phyloP scores from a whole-genome alignment of 2,329 filamentous ascomycete species.

The Neonectria neomacrospora region DNA sequence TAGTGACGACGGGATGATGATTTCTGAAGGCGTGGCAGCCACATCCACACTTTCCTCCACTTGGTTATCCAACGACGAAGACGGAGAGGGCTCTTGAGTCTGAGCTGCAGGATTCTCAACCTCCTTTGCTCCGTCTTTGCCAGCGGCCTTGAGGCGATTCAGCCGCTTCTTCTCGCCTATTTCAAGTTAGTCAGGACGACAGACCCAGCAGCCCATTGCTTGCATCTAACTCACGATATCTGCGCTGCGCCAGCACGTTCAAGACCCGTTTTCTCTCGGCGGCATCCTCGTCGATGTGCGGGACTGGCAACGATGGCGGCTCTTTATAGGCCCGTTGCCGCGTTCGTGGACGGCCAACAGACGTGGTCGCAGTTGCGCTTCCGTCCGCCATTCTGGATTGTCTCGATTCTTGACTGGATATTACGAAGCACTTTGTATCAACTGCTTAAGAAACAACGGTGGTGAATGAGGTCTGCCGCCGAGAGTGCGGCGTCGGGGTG shows the following conservation, averaged over 20 bases:
- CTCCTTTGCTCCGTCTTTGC: constrained; percentile 16
- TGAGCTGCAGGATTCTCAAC: background rate
- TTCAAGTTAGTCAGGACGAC: constrained; percentile 14
- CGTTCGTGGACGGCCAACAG: constrained; percentile 44
- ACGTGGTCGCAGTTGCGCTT: constrained; percentile 2
- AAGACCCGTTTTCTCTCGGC: constrained; percentile 64
- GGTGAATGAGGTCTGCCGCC: background rate
- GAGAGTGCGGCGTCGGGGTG: constrained; percentile 2
- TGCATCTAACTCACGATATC: constrained; percentile 56
- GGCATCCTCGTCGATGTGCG: constrained; percentile 62
- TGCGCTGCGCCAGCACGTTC: constrained; percentile 64
- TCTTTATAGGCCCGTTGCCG: constrained; percentile 56
- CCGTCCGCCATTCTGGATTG: constrained; percentile 23
- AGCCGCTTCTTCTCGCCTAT: constrained; percentile 50
- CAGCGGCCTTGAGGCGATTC: constrained; percentile 40
- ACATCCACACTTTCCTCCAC: constrained; percentile 18
- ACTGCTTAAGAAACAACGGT: background rate
- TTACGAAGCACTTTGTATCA: background rate
- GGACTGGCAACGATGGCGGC: constrained; percentile 55
- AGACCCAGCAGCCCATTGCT: background rate
- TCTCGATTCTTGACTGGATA: background rate
- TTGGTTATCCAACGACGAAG: constrained; percentile 15
- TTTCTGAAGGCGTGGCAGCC: constrained; percentile 5
- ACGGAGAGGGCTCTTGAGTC: constrained; percentile 9
- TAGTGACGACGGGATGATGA: constrained; percentile 13